A percentile compares a stretch with the other conserved stretches of the same genome.
Conservation (phyloP, 2,329 filamentous ascomycete genomes). For the Aspergillus sp. region DNA sequence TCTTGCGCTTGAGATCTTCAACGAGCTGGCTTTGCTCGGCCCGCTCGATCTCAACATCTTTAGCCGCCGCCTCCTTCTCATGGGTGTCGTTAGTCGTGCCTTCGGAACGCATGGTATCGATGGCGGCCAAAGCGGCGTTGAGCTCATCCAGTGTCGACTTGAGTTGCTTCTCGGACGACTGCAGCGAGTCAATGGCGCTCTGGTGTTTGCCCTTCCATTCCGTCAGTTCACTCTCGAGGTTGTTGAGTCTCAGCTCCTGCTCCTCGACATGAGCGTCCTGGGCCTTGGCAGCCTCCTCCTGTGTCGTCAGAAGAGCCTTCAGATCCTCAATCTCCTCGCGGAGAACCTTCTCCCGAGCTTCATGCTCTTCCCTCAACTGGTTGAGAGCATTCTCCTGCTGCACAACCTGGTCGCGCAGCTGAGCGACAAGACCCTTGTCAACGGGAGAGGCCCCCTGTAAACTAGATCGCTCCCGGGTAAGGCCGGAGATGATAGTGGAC, state of each 20-base stretch:
- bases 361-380: slow-evolving; percentile 72
- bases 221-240: slow-evolving; percentile 72
- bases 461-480: slow-evolving; percentile 91
- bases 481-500: slow-evolving; percentile 90
- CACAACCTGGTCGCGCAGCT: slow-evolving; percentile 84
- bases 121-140: slow-evolving; percentile 65
- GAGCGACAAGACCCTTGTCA: slow-evolving; percentile 88
- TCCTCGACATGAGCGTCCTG: slow-evolving; percentile 40
- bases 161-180: slow-evolving; percentile 73
- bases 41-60: slow-evolving; percentile 56
- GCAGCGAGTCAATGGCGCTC: slow-evolving; percentile 70
- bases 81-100: slow-evolving; percentile 24
- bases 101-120: slow-evolving; percentile 50
- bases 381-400: slow-evolving; percentile 82
- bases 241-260: slow-evolving; percentile 63
- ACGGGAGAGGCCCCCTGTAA: slow-evolving; percentile 77
- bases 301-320: slow-evolving; percentile 57
- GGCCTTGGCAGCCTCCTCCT: slow-evolving; percentile 41
- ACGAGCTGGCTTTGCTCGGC: slow-evolving; percentile 65
- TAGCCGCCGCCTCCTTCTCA: slow-evolving; percentile 46
- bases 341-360: slow-evolving; percentile 75
- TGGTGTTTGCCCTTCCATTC: slow-evolving; percentile 79
- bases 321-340: slow-evolving; percentile 71
- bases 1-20: slow-evolving; percentile 69
- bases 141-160: slow-evolving; percentile 73